phyloP scores from a whole-genome alignment of 2,329 filamentous ascomycete species.

The Periconia digitata region DNA sequence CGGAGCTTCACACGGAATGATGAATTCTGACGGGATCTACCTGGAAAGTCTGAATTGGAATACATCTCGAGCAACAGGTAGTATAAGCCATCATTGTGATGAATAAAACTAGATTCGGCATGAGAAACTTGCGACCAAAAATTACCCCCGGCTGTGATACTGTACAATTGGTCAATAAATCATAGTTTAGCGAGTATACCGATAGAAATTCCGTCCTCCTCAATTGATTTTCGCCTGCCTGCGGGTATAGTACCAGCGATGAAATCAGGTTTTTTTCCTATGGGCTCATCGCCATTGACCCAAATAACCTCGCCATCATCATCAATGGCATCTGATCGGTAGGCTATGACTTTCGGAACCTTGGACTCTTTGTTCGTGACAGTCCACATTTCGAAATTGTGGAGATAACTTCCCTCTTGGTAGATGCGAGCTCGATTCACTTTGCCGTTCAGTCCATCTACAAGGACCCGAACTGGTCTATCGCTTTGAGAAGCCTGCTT shows the following conservation, averaged over 20 bases:
- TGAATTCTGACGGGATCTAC: too few relatives aligned
- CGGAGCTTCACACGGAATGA: too few relatives aligned
- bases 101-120: too few relatives aligned
- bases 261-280: not conserved
- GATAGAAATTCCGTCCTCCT: too few relatives aligned
- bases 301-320: not conserved
- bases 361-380: not conserved
- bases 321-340: not conserved
- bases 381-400: not conserved
- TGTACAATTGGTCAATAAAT: too few relatives aligned
- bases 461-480: not conserved
- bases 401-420: slow-evolving; percentile 1
- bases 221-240: too few relatives aligned
- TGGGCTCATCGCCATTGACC: not conserved
- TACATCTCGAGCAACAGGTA: too few relatives aligned
- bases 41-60: too few relatives aligned
- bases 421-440: not conserved
- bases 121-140: too few relatives aligned
- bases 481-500: not conserved
- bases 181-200: too few relatives aligned
- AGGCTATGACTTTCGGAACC: not conserved
- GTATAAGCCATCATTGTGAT: too few relatives aligned
- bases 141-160: too few relatives aligned
- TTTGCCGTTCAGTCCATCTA: not conserved
- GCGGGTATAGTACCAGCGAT: not conserved